Base-by-base conservation (phyloP, 164 flowering plant species). In the Amborella trichopoda region DNA sequence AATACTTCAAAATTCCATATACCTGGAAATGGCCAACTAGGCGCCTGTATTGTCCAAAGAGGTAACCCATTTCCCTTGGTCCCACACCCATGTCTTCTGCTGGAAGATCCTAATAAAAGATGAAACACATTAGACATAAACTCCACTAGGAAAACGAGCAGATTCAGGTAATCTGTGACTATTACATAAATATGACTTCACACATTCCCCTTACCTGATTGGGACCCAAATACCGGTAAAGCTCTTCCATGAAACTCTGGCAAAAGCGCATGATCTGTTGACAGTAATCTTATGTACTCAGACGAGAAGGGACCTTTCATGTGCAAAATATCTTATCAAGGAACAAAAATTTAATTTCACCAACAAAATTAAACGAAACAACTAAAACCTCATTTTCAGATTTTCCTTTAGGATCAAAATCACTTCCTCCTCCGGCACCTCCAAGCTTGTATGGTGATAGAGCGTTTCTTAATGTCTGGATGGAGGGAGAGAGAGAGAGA, bases 41-140 rank as follows among this genome's bases (percentile, higher is more conserved):
- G 36, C 95, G 90, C 53, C 94, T 72, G 68, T 82, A 93, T 56
- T 93, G 99, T 41, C 99, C 99, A 68, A 84, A 88, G 43, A 93
- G 78, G 67, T 69, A 93, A 14, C 96, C 96, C 95, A 93, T 93
- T 66, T 93, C 99, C 48, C 95, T 79, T 21, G 83, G 72, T 41
- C 99, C 99, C 54, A 93, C 99, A 58, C 99, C 99, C 82, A 88
- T 88, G 55, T 88, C 99, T 62, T 93, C 99, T 22, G 91, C 80
- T 51, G 96, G 99, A 62, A 93, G 86, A 68, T 93, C 99, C 99
- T 91, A 40, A 28, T 26, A 26, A 44, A 28, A 59, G 12, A 56
- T 5, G 16, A 11, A 38, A n/a, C n/a, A n/a, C n/a, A n/a, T n/a
- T n/a, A n/a, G n/a, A n/a, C n/a, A n/a, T n/a, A n/a, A n/a, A n/a